A percentile compares a stretch with the other conserved stretches of the same genome.
These are phyloP conservation scores for Phytophthora multivora DNA, from an alignment of 352 stramenopile genomes.

Conservation along the genomic window DNA sequence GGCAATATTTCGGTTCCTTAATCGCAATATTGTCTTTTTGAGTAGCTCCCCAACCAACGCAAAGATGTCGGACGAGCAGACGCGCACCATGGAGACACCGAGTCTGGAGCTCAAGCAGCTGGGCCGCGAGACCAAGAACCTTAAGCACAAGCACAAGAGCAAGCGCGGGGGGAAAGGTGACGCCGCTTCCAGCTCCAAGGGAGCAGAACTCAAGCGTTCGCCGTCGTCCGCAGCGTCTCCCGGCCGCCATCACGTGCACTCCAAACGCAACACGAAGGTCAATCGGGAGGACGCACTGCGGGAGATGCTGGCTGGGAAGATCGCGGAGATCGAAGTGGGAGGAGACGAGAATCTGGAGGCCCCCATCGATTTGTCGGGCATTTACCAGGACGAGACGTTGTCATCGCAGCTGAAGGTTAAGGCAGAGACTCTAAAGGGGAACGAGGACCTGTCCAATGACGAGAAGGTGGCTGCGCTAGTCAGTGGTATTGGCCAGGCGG, in stretches of 20 bases:
- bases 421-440: conserved; percentile 45
- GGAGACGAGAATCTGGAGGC: conserved; percentile 78
- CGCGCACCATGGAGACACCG: conserved; percentile 22
- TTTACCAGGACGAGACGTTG: conserved; percentile 71
- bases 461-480: conserved; percentile 53
- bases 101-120: conserved; percentile 73
- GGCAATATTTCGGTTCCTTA: neutral
- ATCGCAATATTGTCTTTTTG: neutral
- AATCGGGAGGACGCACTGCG: conserved; percentile 63
- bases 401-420: conserved; percentile 34
- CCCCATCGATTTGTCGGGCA: conserved; percentile 74
- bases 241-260: conserved; percentile 33
- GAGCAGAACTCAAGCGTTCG: conserved; percentile 25
- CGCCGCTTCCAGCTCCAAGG: neutral
- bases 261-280: conserved; percentile 27
- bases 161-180: conserved; percentile 39
- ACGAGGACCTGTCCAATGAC: conserved; percentile 41
- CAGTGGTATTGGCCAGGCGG: conserved; percentile 46
- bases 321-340: conserved; percentile 85
- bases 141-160: conserved; percentile 87
- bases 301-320: conserved; percentile 84
- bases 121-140: conserved; percentile 58
- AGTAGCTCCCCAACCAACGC: neutral
- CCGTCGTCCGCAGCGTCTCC: conserved; percentile 26
- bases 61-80: conserved; percentile 36